A percentile compares a stretch with the other conserved stretches of the same genome.
Evolutionary conservation across 2,329 filamentous ascomycete species (phyloP).

Genomic region (Cytospora mali): DNA sequence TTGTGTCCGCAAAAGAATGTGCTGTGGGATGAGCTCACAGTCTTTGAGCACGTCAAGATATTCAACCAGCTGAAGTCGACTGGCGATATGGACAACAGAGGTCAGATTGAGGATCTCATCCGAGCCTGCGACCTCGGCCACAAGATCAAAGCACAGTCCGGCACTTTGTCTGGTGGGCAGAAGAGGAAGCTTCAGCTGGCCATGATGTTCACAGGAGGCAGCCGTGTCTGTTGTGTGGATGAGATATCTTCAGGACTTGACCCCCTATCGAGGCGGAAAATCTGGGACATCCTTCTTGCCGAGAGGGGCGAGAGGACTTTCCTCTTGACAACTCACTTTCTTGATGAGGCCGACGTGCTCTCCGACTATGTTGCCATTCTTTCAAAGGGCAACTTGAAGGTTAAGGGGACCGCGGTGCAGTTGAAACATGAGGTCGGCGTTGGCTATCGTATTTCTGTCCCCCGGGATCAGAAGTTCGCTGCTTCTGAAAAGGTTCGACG

Average conservation of each 20-base stretch:
- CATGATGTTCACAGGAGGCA: slow-evolving; percentile 94
- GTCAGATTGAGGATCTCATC: slow-evolving; percentile 66
- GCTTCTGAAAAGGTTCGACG: slow-evolving; percentile 5
- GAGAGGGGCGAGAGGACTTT: slow-evolving; percentile 83
- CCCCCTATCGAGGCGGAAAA: slow-evolving; percentile 81
- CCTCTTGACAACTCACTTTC: slow-evolving; percentile 87
- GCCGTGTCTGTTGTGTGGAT: slow-evolving; percentile 85
- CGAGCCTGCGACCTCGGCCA: slow-evolving; percentile 71
- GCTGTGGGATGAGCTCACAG: slow-evolving; percentile 85
- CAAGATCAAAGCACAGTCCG: slow-evolving; percentile 72
- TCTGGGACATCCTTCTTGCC: slow-evolving; percentile 90
- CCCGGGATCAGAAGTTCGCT: slow-evolving; percentile 39
- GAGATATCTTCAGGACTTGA: slow-evolving; percentile 90
- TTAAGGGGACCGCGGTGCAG: slow-evolving; percentile 81
- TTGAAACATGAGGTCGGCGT: slow-evolving; percentile 81
- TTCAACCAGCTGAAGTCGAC: slow-evolving; percentile 76
- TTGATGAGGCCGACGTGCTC: slow-evolving; percentile 89
- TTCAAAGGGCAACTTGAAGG: slow-evolving; percentile 80
- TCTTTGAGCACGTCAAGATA: slow-evolving; percentile 80
- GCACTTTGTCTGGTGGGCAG: slow-evolving; percentile 85
- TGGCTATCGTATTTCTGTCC: slow-evolving; percentile 77
- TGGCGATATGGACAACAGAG: slow-evolving; percentile 54
- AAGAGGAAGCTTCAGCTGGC: slow-evolving; percentile 90
- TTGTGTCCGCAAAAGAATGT: slow-evolving; percentile 94
- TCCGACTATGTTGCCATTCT: slow-evolving; percentile 88